Conservation (phyloP, 352 stramenopile genomes). For the Ophiocytium majus region DNA sequence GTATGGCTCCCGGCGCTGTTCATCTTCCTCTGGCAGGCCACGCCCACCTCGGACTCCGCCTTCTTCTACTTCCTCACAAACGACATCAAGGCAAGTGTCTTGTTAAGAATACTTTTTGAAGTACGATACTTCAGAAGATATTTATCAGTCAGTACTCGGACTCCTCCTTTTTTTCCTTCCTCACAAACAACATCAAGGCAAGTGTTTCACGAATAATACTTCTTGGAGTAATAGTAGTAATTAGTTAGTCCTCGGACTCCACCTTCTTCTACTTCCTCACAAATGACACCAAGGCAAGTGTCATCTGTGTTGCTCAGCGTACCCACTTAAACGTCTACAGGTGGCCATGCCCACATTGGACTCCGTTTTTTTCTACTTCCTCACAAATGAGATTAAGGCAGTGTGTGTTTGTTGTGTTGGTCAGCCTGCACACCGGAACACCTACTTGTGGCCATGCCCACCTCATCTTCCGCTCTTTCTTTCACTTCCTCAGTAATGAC, state of each 20-base stretch:
- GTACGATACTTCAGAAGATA: too few species aligned
- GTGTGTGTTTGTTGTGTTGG: slow-evolving; percentile 23
- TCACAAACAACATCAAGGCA: slow-evolving; percentile 84
- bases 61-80: slow-evolving; percentile 94
- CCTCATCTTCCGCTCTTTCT: slow-evolving; percentile 85
- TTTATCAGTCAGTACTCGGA: too few species aligned
- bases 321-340: too few species aligned
- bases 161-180: slow-evolving; percentile 91
- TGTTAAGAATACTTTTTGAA: slow-evolving; percentile 45
- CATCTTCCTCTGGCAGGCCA: slow-evolving; percentile 88
- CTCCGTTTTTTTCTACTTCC: slow-evolving; percentile 91
- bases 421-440: slow-evolving; percentile 84
- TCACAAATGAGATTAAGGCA: slow-evolving; percentile 84
- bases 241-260: slow-evolving; percentile 84
- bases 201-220: slow-evolving; percentile 1
- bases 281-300: slow-evolving; percentile 75
- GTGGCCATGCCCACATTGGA: slow-evolving; percentile 86
- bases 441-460: too few species aligned
- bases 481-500: slow-evolving; percentile 92
- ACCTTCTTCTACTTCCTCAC: slow-evolving; percentile 94
- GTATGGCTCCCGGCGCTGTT: slow-evolving; percentile 94
- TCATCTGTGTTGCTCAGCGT: too few species aligned
- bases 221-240: too few species aligned
- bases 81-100: slow-evolving; percentile 68
- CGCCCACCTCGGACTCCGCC: slow-evolving; percentile 85